Percentiles rank a stretch among this genome's conserved stretches.
These are phyloP conservation scores for Polytolypa hystricis DNA, from an alignment of 2,329 filamentous ascomycete species.

Conservation along the genomic window DNA sequence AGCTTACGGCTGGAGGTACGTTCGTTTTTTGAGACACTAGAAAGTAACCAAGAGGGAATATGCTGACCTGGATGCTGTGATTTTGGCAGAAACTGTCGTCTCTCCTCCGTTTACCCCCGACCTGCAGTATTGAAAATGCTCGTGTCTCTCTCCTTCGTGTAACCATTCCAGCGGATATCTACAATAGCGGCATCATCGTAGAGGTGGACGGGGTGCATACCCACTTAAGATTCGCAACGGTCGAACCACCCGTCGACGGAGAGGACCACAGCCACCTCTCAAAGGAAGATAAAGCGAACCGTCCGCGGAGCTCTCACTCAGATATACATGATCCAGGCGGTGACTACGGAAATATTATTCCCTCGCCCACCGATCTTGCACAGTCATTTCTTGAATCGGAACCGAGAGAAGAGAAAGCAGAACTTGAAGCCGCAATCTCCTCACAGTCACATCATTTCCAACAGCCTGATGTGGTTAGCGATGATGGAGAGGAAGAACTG, in stretches of 20 bases:
- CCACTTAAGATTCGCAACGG: conserved; percentile 45
- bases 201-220: conserved; percentile 75
- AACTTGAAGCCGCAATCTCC: conserved; percentile 47
- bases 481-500: conserved; percentile 38
- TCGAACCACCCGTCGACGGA: conserved; percentile 23
- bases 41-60: neutral
- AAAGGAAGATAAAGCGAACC: neutral
- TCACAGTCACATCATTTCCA: conserved; percentile 41
- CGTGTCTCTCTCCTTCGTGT: conserved; percentile 65
- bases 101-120: conserved; percentile 61
- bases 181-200: conserved; percentile 69
- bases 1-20: conserved; percentile 65
- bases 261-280: neutral
- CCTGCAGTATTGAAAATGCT: conserved; percentile 61
- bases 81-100: conserved; percentile 75
- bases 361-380: conserved; percentile 48
- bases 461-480: conserved; percentile 36
- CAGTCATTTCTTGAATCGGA: conserved; percentile 50
- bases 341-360: conserved; percentile 26
- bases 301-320: conserved; percentile 7
- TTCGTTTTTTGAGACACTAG: too few relatives aligned
- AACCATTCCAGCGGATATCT: conserved; percentile 79
- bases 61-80: neutral
- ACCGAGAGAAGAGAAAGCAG: conserved; percentile 44
- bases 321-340: conserved; percentile 19